Percentiles rank a stretch among this genome's conserved stretches.
Evolutionary conservation across 2,329 filamentous ascomycete species (phyloP).

Genomic region (Nigrospora sphaerica): DNA sequence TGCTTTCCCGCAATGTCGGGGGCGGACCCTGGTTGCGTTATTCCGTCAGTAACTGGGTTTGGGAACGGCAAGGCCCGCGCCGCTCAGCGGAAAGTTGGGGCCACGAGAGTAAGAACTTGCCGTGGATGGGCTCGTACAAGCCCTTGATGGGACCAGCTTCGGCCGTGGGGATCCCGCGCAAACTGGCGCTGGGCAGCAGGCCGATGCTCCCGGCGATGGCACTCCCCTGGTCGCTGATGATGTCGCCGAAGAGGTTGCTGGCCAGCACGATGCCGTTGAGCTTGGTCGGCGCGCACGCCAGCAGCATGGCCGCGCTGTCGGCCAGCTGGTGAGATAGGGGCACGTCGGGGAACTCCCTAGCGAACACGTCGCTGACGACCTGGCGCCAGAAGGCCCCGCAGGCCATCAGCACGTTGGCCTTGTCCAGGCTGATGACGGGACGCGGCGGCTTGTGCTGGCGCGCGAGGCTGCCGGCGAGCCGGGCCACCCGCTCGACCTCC

Average conservation of each 20-base stretch:
- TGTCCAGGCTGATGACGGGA: conserved; percentile 26
- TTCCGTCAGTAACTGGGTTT: neutral
- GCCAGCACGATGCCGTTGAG: conserved; percentile 16
- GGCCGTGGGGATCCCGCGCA: conserved; percentile 74
- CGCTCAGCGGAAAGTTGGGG: neutral
- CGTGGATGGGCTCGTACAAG: conserved; percentile 96
- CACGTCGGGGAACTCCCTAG: conserved; percentile 11
- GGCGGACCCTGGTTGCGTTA: conserved; percentile 57
- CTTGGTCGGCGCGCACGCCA: conserved; percentile 8
- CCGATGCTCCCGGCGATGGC: conserved; percentile 68
- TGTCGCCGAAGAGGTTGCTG: conserved; percentile 18
- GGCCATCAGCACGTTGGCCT: conserved; percentile 16
- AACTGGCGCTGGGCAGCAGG: conserved; percentile 77
- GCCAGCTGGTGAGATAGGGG: conserved; percentile 11
- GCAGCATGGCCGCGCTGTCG: conserved; percentile 12
- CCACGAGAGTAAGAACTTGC: conserved; percentile 37
- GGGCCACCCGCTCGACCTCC: conserved; percentile 65
- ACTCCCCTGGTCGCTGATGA: conserved; percentile 15
- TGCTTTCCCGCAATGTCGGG: conserved; percentile 90
- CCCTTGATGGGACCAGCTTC: conserved; percentile 58
- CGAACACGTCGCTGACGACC: conserved; percentile 8
- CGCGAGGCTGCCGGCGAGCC: conserved; percentile 61
- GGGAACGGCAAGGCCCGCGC: neutral
- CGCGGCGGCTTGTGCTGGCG: conserved; percentile 45
- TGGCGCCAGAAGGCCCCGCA: conserved; percentile 13